Evolutionary conservation across 208 protist genomes (phyloP), one percentile per base, ranked within the genome.

Genomic region (Crithidia thermophila): DNA sequence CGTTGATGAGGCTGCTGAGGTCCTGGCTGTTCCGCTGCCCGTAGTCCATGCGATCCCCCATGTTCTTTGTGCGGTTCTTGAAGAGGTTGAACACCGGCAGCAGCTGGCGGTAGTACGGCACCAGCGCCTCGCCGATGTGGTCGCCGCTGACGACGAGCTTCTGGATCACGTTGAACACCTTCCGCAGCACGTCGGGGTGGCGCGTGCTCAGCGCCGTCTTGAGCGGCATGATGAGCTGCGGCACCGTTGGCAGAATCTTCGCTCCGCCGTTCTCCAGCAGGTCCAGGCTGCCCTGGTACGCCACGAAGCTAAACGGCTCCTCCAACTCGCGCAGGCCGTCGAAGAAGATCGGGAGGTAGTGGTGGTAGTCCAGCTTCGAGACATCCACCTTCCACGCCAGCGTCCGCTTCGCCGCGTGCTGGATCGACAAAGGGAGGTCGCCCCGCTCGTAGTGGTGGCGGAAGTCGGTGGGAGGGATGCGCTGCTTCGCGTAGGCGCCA

Each of bases 341-440:
- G 71, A 99, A 98, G 70, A 99, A 99, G 71, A 99, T 98, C 28
- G 98, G 98, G 18, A 99, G 88, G 83, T 98, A 99, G 79, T 99
- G 98, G 75, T 99, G 97, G 76, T 99, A 99, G 76, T 99, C 98
- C 40, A 99, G 83, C 81, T 98, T 98, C 36, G 97, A 85, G 18
- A 98, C 90, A 60, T 98, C 91, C 40, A 99, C 95, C 65, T 98
- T 98, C 98, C 98, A 99, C 27, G 94, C 81, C 33, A 99, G 91
- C 30, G 87, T 85, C 65, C 98, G 98, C 14, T 81, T 84, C 20
- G 94, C 94, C 28, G 79, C 66, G 75, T 99, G 98, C 70, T 98
- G 93, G 43, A 99, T 88, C 43, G 90, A 87, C 20, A 99, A 86
- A 1, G 98, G 98, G 20, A 99, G 77, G 79, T 99, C 98, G 21